Base-by-base conservation (phyloP, 192 early-diverging fungal species). In the Pecoramyces ruminantium region DNA sequence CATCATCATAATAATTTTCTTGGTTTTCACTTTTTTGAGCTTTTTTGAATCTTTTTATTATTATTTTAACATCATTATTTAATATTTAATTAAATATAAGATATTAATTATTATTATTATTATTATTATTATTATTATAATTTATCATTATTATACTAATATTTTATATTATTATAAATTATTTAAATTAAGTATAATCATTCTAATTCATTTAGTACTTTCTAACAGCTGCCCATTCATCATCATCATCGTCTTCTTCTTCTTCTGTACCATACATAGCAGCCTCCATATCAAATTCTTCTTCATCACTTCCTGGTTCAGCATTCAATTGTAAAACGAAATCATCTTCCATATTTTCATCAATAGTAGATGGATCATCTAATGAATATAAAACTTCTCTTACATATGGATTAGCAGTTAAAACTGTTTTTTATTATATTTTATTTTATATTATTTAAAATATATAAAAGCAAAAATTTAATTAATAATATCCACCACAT, bases 371-470 rank as follows among this genome's bases (percentile, higher is more conserved):
- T 15, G 95, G 95, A 82, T 97, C 94, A n/a, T 97, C 94, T 81
- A 99, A 87, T 8, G 96, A 96, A 82, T 97, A 94, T 78, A 99
- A 83, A 0, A 91, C 92, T 87, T 97, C 94, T 81, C 97, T 92
- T 81, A 98, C 85, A 58, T 90, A 87, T 38, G 89, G 90, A 81
- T 94, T 93, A 87, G 96, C 92, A 78, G 93, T 92, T 16, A 95
- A 92, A 83, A 39, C 30, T 29, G 29, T 67, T 34, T 51, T 11
- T n/a, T n/a, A n/a, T n/a, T n/a, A n/a, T n/a, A n/a, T n/a, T n/a
- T n/a, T n/a, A n/a, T n/a, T n/a, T n/a, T n/a, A n/a, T n/a, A n/a
- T n/a, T n/a, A n/a, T n/a, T n/a, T n/a, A n/a, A n/a, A n/a, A n/a
- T n/a, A n/a, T n/a, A n/a, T n/a, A n/a, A n/a, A n/a, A n/a, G n/a